Evolutionary conservation across 2,329 filamentous ascomycete genomes (phyloP).

Genomic region (Huntiella abstrusa): DNA sequence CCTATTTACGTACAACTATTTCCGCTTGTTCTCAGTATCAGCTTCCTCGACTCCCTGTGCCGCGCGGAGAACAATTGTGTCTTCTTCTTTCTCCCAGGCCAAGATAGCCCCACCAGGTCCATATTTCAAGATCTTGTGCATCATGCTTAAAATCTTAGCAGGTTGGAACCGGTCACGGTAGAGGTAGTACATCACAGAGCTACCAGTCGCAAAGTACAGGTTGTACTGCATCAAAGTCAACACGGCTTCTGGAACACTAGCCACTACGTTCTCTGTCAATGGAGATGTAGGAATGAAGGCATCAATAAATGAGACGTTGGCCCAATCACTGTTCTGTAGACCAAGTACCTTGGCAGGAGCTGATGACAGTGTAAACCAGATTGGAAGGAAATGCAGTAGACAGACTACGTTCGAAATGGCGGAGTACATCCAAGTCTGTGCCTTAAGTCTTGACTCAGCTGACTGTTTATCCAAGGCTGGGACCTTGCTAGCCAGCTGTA

Average conservation of each 20-base stretch:
- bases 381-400: conserved; percentile 5
- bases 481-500: neutral
- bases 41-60: conserved; percentile 8
- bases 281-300: conserved; percentile 12
- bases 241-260: conserved; percentile 9
- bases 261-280: conserved; percentile 1
- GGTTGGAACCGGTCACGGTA: neutral
- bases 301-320: conserved; percentile 2
- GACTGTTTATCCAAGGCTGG: neutral
- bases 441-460: neutral
- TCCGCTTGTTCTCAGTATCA: conserved; percentile 4
- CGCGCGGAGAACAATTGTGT: conserved; percentile 6
- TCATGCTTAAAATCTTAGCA: neutral
- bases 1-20: neutral
- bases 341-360: neutral
- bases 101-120: conserved; percentile 9
- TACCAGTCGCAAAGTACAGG: conserved; percentile 12
- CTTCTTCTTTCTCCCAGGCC: conserved; percentile 7
- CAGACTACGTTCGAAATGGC: conserved; percentile 5
- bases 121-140: conserved; percentile 5
- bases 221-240: conserved; percentile 14
- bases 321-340: conserved; percentile 1
- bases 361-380: conserved; percentile 8
- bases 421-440: conserved; percentile 11
- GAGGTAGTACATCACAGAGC: conserved; percentile 4